Evolutionary conservation across 345 rosid genomes (phyloP).

Genomic region (Eucalyptus pauciflora): DNA sequence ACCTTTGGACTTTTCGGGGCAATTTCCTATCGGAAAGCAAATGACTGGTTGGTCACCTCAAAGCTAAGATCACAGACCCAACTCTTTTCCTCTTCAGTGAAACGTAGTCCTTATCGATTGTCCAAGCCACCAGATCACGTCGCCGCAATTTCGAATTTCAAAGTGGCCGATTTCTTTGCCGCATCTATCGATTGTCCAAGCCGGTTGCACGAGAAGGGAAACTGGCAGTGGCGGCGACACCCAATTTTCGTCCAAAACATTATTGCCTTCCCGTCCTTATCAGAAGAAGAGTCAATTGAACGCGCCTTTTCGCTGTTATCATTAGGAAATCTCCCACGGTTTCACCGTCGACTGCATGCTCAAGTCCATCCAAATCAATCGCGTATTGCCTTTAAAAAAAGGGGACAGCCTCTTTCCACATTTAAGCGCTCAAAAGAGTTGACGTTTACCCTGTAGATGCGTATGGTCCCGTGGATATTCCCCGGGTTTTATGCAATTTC

Average conservation of each 20-base stretch:
- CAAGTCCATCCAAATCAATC: not conserved
- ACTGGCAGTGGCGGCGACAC: not conserved
- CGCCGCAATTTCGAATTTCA: not conserved
- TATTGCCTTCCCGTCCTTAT: not conserved
- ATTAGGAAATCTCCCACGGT: not conserved
- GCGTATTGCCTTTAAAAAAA: not conserved
- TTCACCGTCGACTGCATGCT: not conserved
- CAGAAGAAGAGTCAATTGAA: not conserved
- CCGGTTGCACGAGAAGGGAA: not conserved
- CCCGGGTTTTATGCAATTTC: not conserved
- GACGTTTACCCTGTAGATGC: not conserved
- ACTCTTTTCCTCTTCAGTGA: not conserved
- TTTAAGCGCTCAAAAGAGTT: not conserved
- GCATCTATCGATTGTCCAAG: not conserved
- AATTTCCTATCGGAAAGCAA: not conserved
- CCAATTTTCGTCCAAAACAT: not conserved
- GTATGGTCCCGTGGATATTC: not conserved
- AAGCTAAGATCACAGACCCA: not conserved
- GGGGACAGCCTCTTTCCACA: not conserved
- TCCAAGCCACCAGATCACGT: not conserved
- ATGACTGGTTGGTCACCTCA: not conserved
- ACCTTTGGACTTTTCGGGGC: not conserved
- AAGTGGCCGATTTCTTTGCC: not conserved
- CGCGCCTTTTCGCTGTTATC: not conserved
- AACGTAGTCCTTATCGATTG: not conserved